These are phyloP conservation scores for Trichosporon ovoides DNA, from an alignment of 1,284 basidiomycete species.

Conservation along the genomic window DNA sequence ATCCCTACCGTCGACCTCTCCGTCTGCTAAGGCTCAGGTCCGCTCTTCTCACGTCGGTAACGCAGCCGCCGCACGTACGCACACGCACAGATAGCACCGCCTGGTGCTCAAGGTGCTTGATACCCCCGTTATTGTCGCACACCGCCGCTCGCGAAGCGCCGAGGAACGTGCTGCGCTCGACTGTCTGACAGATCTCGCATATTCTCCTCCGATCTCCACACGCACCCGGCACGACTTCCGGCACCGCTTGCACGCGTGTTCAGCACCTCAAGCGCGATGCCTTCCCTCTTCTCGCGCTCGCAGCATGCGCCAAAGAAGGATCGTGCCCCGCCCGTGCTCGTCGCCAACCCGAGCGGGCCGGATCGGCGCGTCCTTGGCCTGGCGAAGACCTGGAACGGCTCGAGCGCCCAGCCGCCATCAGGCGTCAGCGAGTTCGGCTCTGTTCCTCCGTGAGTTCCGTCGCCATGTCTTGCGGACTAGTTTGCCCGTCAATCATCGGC, in stretches of 20 bases:
- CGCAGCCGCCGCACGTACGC: background rate
- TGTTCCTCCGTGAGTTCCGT: conserved; percentile 11
- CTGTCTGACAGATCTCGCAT: background rate
- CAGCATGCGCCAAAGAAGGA: conserved; percentile 22
- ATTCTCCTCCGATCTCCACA: background rate
- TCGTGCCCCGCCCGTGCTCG: conserved; percentile 16
- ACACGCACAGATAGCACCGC: background rate
- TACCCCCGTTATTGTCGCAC: background rate
- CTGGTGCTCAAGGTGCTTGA: background rate
- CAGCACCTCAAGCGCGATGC: conserved; percentile 12
- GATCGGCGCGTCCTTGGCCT: conserved; percentile 17
- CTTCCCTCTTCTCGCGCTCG: conserved; percentile 25
- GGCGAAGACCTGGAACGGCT: conserved; percentile 22
- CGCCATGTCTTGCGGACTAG: background rate
- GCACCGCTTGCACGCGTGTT: background rate
- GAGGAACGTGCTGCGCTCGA: background rate
- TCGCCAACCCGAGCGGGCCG: conserved; percentile 7
- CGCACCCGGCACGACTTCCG: background rate
- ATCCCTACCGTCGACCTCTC: background rate
- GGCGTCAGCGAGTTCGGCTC: conserved; percentile 22
- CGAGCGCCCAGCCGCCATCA: conserved; percentile 5
- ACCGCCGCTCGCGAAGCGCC: background rate
- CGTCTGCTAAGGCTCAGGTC: no score
- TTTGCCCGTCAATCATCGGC: background rate
- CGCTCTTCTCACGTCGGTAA: background rate